Conservation (phyloP, 352 stramenopile genomes). For the Thraustochytrium sp. region DNA sequence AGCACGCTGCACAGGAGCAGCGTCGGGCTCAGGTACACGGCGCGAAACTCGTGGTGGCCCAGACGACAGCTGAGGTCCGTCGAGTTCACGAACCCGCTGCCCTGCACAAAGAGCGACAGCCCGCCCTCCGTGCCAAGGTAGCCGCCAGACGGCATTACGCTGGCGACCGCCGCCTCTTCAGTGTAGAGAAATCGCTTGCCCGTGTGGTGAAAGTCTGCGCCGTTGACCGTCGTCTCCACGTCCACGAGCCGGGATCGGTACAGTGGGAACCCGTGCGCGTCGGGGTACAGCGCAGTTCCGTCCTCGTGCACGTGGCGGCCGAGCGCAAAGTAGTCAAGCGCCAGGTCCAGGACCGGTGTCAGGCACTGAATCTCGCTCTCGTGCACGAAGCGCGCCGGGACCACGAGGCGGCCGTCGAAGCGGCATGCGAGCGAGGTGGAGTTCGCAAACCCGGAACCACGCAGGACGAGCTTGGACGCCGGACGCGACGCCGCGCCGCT, state of each 20-base stretch:
- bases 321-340: neutral
- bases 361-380: constrained; percentile 70
- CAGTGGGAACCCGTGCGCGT: constrained; percentile 73
- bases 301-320: constrained; percentile 59
- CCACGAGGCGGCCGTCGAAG: constrained; percentile 68
- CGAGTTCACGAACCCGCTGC: constrained; percentile 77
- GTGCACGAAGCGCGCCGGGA: constrained; percentile 71
- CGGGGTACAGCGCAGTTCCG: constrained; percentile 66
- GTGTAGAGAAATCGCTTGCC: constrained; percentile 86
- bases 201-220: constrained; percentile 83
- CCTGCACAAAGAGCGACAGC: constrained; percentile 53
- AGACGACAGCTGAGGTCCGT: constrained; percentile 79
- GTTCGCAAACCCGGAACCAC: constrained; percentile 78
- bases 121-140: neutral
- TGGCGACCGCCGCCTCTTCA: constrained; percentile 65
- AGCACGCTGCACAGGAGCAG: constrained; percentile 76
- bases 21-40: constrained; percentile 74
- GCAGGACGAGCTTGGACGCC: constrained; percentile 73
- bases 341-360: constrained; percentile 63
- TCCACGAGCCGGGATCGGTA: constrained; percentile 75
- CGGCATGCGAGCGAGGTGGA: constrained; percentile 70
- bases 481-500: constrained; percentile 71
- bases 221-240: constrained; percentile 90
- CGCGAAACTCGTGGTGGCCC: constrained; percentile 64
- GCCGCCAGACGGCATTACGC: constrained; percentile 63